These are phyloP conservation scores for Colletotrichum falcatum DNA, from an alignment of 2,329 filamentous ascomycete genomes.

Conservation along the genomic window DNA sequence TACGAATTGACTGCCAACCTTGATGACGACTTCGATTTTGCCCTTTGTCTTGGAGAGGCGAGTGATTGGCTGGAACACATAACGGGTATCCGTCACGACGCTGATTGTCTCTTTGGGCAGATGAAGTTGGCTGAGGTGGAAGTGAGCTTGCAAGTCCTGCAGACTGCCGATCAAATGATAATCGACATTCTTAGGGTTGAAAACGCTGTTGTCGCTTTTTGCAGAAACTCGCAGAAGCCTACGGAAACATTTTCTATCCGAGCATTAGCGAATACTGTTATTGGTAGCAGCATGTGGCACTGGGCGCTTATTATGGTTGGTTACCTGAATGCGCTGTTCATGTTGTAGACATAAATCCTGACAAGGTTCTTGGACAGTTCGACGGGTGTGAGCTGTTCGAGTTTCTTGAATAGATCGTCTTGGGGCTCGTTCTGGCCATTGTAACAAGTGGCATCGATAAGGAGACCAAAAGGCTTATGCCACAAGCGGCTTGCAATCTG, in stretches of 20 bases:
- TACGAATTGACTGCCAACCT: slow-evolving; percentile 76
- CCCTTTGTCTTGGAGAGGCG: slow-evolving; percentile 76
- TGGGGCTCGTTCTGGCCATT: slow-evolving; percentile 74
- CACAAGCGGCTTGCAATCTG: slow-evolving; percentile 77
- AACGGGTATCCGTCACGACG: slow-evolving; percentile 74
- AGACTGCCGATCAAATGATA: slow-evolving; percentile 75
- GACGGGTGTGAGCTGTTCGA: slow-evolving; percentile 71
- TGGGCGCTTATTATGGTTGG: slow-evolving; percentile 42
- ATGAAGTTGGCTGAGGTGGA: slow-evolving; percentile 74
- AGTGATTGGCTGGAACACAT: slow-evolving; percentile 74
- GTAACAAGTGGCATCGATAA: slow-evolving; percentile 78
- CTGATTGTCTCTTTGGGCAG: slow-evolving; percentile 78
- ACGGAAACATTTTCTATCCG: slow-evolving; percentile 70
- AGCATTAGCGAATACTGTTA: slow-evolving; percentile 7
- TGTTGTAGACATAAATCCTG: slow-evolving; percentile 77
- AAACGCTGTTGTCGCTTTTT: slow-evolving; percentile 69
- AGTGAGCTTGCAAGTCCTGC: slow-evolving; percentile 74
- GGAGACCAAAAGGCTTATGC: slow-evolving; percentile 75
- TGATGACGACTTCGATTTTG: slow-evolving; percentile 77
- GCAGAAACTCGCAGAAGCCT: slow-evolving; percentile 71
- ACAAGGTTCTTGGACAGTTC: slow-evolving; percentile 71
- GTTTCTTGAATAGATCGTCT: slow-evolving; percentile 73
- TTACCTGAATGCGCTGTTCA: slow-evolving; percentile 76
- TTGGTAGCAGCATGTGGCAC: background rate
- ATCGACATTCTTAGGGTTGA: slow-evolving; percentile 76